Evolutionary conservation across 805 yeast species (phyloP).

Genomic region (Suhomyces vadensis): DNA sequence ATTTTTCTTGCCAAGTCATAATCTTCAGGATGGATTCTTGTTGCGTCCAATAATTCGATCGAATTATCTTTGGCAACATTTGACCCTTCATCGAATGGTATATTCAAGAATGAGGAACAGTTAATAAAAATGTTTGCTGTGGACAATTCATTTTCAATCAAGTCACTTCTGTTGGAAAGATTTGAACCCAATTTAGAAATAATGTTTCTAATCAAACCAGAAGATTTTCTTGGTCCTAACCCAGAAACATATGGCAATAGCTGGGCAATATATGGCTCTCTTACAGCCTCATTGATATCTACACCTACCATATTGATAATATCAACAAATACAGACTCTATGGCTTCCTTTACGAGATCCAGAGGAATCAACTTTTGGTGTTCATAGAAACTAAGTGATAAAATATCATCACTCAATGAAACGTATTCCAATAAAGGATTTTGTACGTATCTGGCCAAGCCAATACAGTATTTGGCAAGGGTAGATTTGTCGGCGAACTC

Average conservation of each 20-base stretch:
- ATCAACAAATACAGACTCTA: slow-evolving; percentile 85
- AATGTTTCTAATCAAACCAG: slow-evolving; percentile 79
- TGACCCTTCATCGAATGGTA: slow-evolving; percentile 62
- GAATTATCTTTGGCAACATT: slow-evolving; percentile 56
- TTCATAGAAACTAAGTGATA: slow-evolving; percentile 66
- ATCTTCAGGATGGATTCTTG: slow-evolving; percentile 97
- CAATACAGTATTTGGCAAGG: slow-evolving; percentile 80
- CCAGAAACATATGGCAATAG: slow-evolving; percentile 82
- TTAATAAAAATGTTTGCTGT: slow-evolving; percentile 84
- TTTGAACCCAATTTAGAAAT: slow-evolving; percentile 63
- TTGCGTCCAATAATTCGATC: slow-evolving; percentile 84
- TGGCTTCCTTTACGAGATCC: slow-evolving; percentile 62
- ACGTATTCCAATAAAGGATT: slow-evolving; percentile 91
- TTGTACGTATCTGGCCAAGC: slow-evolving; percentile 87
- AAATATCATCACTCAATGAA: slow-evolving; percentile 71
- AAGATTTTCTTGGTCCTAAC: slow-evolving; percentile 92
- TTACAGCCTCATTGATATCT: slow-evolving; percentile 86
- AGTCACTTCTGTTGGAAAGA: slow-evolving; percentile 68
- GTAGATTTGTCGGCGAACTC: slow-evolving; percentile 87
- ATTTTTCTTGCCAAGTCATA: slow-evolving; percentile 93
- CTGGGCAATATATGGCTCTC: slow-evolving; percentile 70
- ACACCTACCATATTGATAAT: slow-evolving; percentile 89
- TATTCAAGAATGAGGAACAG: slow-evolving; percentile 85
- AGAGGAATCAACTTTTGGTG: slow-evolving; percentile 70
- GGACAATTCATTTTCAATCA: slow-evolving; percentile 76